phyloP scores from a whole-genome alignment of 345 rosid genomes.

The Ricinus communis region DNA sequence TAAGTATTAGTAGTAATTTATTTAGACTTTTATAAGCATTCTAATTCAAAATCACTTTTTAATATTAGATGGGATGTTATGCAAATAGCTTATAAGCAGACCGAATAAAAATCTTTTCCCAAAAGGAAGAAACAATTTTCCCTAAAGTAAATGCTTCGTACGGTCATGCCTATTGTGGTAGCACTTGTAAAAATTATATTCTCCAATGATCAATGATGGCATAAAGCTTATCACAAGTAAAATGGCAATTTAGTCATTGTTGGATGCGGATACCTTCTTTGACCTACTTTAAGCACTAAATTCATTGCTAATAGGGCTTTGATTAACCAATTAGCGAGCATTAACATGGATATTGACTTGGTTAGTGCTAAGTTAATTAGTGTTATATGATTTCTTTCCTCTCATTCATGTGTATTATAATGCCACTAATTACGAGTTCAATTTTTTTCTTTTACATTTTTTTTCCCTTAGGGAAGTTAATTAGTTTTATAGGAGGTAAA shows the following conservation, averaged over 20 bases:
- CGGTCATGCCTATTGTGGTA: not conserved
- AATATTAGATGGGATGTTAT: no score
- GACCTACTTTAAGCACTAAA: constrained; percentile 41
- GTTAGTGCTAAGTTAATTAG: constrained; percentile 18
- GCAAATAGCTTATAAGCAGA: no score
- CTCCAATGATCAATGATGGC: constrained; percentile 7
- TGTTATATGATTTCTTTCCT: no score
- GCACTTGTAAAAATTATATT: not conserved
- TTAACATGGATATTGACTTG: constrained; percentile 36
- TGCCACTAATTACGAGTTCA: no score
- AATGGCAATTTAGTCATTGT: not conserved
- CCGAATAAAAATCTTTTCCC: no score
- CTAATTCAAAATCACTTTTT: no score
- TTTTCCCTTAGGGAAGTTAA: no score
- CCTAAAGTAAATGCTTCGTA: not conserved
- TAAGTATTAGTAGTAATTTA: no score
- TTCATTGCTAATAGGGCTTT: constrained; percentile 27
- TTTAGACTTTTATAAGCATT: no score
- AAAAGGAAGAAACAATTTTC: not conserved
- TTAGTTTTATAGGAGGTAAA: no score
- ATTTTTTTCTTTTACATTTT: no score
- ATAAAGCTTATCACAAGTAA: constrained; percentile 5
- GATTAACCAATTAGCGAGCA: constrained; percentile 22
- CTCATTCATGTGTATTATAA: no score
- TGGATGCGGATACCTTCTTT: constrained; percentile 1